These are phyloP conservation scores for Russula lepida DNA, from an alignment of 768 basidiomycete genomes.

Conservation along the genomic window DNA sequence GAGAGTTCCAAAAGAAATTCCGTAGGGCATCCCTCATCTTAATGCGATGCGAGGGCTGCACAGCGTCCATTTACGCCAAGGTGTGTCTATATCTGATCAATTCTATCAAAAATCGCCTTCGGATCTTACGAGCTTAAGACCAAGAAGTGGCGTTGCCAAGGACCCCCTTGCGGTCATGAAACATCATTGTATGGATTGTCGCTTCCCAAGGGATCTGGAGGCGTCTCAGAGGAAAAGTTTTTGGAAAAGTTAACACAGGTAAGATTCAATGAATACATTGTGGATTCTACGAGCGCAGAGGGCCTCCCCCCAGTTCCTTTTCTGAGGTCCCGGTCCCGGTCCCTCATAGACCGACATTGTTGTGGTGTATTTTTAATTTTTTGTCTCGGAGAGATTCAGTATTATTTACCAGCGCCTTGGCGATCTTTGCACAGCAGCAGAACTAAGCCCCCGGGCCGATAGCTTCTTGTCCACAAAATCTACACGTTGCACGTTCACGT, in stretches of 20 bases:
- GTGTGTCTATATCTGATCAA: background rate
- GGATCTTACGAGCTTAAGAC: background rate
- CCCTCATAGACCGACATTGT: background rate
- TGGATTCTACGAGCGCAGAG: background rate
- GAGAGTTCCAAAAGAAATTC: too few species aligned
- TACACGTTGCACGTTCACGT: background rate
- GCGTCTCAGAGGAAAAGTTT: background rate
- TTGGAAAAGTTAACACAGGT: background rate
- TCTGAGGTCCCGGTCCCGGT: background rate
- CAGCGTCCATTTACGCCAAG: background rate
- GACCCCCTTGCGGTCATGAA: background rate
- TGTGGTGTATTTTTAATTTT: background rate
- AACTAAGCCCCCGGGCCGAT: background rate
- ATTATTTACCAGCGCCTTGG: background rate
- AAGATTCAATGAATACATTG: background rate
- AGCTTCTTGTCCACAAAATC: background rate
- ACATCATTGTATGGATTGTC: background rate
- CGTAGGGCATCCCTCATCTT: background rate
- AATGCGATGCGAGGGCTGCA: background rate
- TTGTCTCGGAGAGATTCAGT: background rate
- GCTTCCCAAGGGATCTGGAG: background rate
- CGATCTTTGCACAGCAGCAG: too few species aligned
- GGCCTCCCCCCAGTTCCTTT: background rate
- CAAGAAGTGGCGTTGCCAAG: background rate
- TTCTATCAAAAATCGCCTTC: background rate